phyloP scores from a whole-genome alignment of 2,329 filamentous ascomycete genomes.

The Trichoderma simmonsii region DNA sequence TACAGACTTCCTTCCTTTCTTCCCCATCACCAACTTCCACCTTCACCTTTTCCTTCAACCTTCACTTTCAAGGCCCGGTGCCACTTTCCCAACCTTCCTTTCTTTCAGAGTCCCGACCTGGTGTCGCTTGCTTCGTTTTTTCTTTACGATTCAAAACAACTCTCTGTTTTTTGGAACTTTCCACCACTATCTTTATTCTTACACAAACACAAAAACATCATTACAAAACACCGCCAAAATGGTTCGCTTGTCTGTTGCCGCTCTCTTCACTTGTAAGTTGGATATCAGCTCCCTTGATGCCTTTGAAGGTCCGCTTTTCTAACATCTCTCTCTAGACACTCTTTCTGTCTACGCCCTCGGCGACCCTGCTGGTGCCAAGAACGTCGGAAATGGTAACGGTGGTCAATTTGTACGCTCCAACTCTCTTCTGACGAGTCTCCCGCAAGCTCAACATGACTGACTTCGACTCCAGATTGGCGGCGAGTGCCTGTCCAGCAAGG shows the following conservation, averaged over 20 bases:
- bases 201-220: not conserved
- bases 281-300: not conserved
- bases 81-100: slow-evolving; percentile 17
- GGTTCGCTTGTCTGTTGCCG: slow-evolving; percentile 27
- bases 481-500: slow-evolving; percentile 28
- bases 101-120: slow-evolving; percentile 19
- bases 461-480: slow-evolving; percentile 26
- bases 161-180: slow-evolving; percentile 16
- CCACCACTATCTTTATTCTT: not conserved
- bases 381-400: slow-evolving; percentile 27
- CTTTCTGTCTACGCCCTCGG: slow-evolving; percentile 22
- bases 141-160: slow-evolving; percentile 5
- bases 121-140: slow-evolving; percentile 20
- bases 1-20: not conserved
- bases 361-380: slow-evolving; percentile 27
- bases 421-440: not conserved
- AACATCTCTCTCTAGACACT: slow-evolving; percentile 10
- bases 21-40: slow-evolving; percentile 12
- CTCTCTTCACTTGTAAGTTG: slow-evolving; percentile 28
- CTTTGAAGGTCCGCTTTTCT: not conserved
- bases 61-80: slow-evolving; percentile 16
- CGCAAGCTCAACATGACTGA: not conserved
- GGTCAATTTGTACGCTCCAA: slow-evolving; percentile 25
- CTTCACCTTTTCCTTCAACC: slow-evolving; percentile 5
- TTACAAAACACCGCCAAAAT: slow-evolving; percentile 22